phyloP scores from a whole-genome alignment of 1,284 basidiomycete species.

The Cryptococcus sp. region DNA sequence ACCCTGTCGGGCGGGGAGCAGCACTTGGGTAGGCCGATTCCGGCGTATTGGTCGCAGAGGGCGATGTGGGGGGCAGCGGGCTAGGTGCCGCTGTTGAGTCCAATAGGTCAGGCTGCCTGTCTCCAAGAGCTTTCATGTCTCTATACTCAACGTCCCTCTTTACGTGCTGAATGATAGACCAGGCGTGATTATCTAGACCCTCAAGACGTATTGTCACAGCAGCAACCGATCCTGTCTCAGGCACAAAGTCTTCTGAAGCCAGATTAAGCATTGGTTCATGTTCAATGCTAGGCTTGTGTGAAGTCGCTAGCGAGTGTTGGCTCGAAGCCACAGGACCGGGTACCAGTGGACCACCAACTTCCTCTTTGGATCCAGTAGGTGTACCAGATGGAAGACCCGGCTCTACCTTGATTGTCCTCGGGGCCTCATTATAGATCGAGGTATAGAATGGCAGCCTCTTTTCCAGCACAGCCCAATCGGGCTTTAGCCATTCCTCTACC shows the following conservation, averaged over 20 bases:
- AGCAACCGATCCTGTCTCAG: conserved; percentile 19
- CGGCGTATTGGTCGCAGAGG: too few species aligned
- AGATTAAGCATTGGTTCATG: conserved; percentile 30
- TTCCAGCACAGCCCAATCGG: conserved; percentile 27
- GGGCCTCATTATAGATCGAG: conserved; percentile 16
- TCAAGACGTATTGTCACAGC: conserved; percentile 33
- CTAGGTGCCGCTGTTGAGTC: background rate
- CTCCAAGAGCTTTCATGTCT: conserved; percentile 25
- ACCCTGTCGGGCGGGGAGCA: background rate
- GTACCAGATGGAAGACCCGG: background rate
- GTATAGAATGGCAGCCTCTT: conserved; percentile 34
- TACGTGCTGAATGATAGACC: conserved; percentile 30
- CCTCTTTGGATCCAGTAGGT: background rate
- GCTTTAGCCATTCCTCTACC: conserved; percentile 20
- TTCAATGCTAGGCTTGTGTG: background rate
- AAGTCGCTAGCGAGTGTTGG: background rate
- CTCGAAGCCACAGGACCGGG: background rate
- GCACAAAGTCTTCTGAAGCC: conserved; percentile 26
- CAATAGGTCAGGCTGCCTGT: conserved; percentile 22
- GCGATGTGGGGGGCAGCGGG: too few species aligned
- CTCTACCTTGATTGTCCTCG: background rate
- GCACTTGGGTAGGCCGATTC: too few species aligned
- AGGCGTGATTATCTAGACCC: conserved; percentile 26
- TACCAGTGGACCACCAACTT: background rate
- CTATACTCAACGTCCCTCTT: conserved; percentile 20